Percentiles rank a stretch among this genome's conserved stretches.
These are phyloP conservation scores for Backusella mclennaniae DNA, from an alignment of 192 early-diverging fungal genomes.

Conservation along the genomic window DNA sequence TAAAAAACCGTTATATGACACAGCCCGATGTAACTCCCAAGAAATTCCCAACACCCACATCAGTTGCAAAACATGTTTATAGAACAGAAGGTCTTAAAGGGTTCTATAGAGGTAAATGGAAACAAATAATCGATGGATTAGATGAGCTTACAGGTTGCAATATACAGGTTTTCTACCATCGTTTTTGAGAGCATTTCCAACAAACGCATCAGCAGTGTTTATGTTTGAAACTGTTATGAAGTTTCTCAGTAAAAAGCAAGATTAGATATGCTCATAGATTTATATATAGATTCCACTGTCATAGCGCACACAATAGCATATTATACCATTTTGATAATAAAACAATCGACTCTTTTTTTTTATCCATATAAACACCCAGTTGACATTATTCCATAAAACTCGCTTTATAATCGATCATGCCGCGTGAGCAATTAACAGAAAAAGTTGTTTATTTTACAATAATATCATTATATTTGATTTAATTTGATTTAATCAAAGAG, in stretches of 20 bases:
- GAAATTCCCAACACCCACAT: constrained; percentile 54
- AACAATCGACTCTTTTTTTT: background rate
- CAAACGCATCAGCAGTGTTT: constrained; percentile 92
- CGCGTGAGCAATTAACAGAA: background rate
- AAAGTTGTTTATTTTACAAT: background rate
- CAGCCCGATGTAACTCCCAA: constrained; percentile 73
- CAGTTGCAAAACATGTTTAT: constrained; percentile 57
- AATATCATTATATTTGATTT: background rate
- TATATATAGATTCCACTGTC: background rate
- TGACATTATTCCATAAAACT: background rate
- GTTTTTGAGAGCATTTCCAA: constrained; percentile 91
- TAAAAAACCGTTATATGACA: constrained; percentile 95
- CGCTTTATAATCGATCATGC: background rate
- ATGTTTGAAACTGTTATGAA: constrained; percentile 77
- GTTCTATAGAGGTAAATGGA: constrained; percentile 73
- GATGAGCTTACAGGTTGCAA: background rate
- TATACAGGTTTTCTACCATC: constrained; percentile 78
- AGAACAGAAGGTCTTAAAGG: constrained; percentile 74
- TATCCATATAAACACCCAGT: too few relatives aligned
- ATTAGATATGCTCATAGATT: background rate
- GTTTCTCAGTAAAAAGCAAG: constrained; percentile 1
- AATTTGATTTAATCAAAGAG: constrained; percentile 18
- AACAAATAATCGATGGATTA: background rate
- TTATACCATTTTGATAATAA: background rate
- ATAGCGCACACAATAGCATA: background rate